Base-by-base conservation (phyloP, 805 yeast genomes). In the Saturnispora sekii region DNA sequence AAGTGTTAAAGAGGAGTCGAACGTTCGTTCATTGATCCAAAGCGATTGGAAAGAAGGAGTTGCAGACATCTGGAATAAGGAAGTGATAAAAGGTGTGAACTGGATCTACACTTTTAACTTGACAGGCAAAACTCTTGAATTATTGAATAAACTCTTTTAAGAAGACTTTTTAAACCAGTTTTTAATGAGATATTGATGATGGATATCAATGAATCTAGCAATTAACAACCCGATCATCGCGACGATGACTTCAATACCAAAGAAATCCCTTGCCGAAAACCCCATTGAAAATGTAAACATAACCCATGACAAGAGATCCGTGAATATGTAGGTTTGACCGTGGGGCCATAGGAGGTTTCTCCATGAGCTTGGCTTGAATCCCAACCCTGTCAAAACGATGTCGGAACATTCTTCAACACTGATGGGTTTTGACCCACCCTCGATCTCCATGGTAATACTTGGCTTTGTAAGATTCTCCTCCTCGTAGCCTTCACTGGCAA, bases 401-500 rank as follows among this genome's bases (percentile, higher is more conserved):
- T 69, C 67, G 9, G 90, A 81, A 56, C 94, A 87, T 38, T 68
- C 67, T 14, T 74, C 79, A 8, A 84, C 81, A 1, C 79, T 55
- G 8, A 86, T 80, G 1, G 96, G 78, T 4, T 56, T 60, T 4
- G 94, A 82, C 1, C 94, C 72, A 1, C 97, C 98, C 62, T 93
- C 98, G 31, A 93, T 86, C 30, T 63, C 64, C 51, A 70, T 76
- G 1, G 97, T 88, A 46, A 93, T 85, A 9, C 70, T 74, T 0
- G 98, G 97, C 60, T 93, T 93, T 2, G 94, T 82, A 45, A 65
- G 63, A 58, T 89, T 82, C 61, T 93, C 99, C 48, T 79, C 78
- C 3, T 65, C 74, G 57, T 63, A 93, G 0, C 98, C 99, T 61
- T 89, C 97, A 51, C 94, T 81, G 40, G 70, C 75, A 62, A 90